Evolutionary conservation across 495 filamentous ascomycete genomes (phyloP).

Genomic region (Aspergillus diversus): DNA sequence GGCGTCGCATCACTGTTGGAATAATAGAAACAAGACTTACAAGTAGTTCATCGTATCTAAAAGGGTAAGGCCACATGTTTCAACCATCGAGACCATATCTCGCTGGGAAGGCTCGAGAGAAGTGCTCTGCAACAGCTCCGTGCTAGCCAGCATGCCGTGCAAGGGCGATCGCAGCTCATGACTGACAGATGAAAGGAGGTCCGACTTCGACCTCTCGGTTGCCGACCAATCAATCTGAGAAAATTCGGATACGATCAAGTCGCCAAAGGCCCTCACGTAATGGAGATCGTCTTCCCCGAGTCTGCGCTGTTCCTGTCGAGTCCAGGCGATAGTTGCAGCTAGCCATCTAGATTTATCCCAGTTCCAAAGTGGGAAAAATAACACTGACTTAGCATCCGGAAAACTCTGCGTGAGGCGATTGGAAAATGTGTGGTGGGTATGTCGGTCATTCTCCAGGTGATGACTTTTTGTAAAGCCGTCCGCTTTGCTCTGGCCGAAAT

Average conservation of each 20-base stretch:
- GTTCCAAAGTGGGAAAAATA: constrained; percentile 67
- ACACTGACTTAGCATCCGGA: constrained; percentile 56
- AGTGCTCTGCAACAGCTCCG: constrained; percentile 65
- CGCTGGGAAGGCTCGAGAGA: constrained; percentile 53
- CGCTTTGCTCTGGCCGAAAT: not conserved
- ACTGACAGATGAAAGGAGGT: constrained; percentile 72
- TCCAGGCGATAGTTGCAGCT: constrained; percentile 62
- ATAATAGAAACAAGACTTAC: constrained; percentile 14
- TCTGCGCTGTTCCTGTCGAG: constrained; percentile 45
- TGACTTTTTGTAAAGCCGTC: not conserved
- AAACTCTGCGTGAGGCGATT: constrained; percentile 31
- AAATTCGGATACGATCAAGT: constrained; percentile 63
- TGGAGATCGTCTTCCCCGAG: constrained; percentile 52
- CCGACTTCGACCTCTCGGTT: constrained; percentile 63
- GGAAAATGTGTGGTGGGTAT: constrained; percentile 13
- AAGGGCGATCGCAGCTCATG: constrained; percentile 76
- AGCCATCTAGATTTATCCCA: constrained; percentile 64
- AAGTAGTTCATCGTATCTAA: constrained; percentile 70
- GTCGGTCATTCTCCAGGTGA: not conserved
- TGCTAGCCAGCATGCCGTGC: constrained; percentile 67
- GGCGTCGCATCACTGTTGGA: not conserved
- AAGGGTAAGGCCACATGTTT: constrained; percentile 64
- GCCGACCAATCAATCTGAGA: constrained; percentile 53
- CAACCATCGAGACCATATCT: constrained; percentile 62
- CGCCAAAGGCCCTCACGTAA: constrained; percentile 61